Base-by-base conservation (phyloP, 2,329 filamentous ascomycete species). In the Hypoxylon sp. region DNA sequence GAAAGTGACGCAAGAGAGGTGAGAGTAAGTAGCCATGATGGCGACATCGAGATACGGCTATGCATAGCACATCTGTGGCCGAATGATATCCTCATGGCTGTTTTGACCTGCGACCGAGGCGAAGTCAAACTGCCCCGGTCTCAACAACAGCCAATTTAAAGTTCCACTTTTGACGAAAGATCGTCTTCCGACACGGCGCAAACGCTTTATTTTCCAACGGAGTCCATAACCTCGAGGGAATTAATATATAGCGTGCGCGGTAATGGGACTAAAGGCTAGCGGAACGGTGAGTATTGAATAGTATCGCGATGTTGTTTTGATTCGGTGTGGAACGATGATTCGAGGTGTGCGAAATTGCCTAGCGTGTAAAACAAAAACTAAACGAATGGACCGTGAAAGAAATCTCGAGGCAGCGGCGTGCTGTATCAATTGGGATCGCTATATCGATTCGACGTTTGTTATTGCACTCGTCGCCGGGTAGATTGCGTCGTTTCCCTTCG, bases 51-150 rank as follows among this genome's bases (percentile, higher is more conserved):
- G 2, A 61, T 41, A 57, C 36, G 25, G 63, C 78, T 76, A 75
- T 80, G 80, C 77, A 79, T 77, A 75, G 79, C 79, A 72, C 76
- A 77, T 78, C 82, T 80, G 79, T 78, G 79, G 75, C 79, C 75
- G 68, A 79, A 79, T 73, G 81, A 77, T 77, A 83, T 79, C 81
- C 82, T 82, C 86, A 88, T 88, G 75, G 76, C 79, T 66, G 60
- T 57, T 49, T 67, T 60, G 64, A 53, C 56, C 30, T 68, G 65
- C 36, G 75, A 74, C 74, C 70, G 72, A 75, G 72, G 71, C 71
- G 11, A 71, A 62, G 63, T 25, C 56, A 49, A 61, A 65, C 53
- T 67, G 73, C 75, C 74, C 68, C 72, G 71, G 74, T 73, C 75
- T 68, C 36, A 41, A 71, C 34, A 66, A 70, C 64, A 51, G 56